Evolutionary conservation across 108 stramenopile genomes (phyloP), one percentile per base, ranked within the genome.

Genomic region (Skeletonema marinoi): DNA sequence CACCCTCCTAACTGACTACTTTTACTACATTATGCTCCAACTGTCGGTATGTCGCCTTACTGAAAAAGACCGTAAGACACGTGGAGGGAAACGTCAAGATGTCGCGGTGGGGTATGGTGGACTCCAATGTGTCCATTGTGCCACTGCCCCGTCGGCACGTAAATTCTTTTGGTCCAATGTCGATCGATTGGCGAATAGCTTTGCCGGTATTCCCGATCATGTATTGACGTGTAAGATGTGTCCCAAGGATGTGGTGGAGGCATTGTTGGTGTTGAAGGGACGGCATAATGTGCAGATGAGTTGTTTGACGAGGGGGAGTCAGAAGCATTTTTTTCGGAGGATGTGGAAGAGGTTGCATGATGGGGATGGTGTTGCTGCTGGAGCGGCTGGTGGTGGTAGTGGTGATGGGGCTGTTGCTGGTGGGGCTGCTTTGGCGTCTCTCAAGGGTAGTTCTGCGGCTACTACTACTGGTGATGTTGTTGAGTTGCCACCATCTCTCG

Each of bases 91-190:
- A 76, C 78, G 92, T 35, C 91, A 93, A 71, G 92, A 92, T 32
- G 86, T 93, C 32, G 71, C 81, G 38, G 66, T 96, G 21, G 94
- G 94, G 0, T 96, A 90, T 64, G 92, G 94, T 65, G 94, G 94
- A 2, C 75, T 96, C 35, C 88, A 96, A 70, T 96, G 94, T 66
- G 71, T 90, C 33, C 92, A 96, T 64, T 96, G 94, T 69, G 62
- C 67, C 30, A 76, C 87, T 12, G 19, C 82, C 10, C 78, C 81
- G 0, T 88, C 82, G 14, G 75, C 91, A 16, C 87, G 94, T 10
- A 95, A 95, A 70, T 96, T 96, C 80, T 96, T 90, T 67, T 96
- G 94, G 94, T 90, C 92, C 73, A 89, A 88, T 35, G 94, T 96
- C 2, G 92, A 96, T 69, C 78, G 90, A 32, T 67, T 96, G 41